Percentiles rank a stretch among this genome's conserved stretches.
Conservation (phyloP, 2,329 filamentous ascomycete species). For the Fusarium sp. region DNA sequence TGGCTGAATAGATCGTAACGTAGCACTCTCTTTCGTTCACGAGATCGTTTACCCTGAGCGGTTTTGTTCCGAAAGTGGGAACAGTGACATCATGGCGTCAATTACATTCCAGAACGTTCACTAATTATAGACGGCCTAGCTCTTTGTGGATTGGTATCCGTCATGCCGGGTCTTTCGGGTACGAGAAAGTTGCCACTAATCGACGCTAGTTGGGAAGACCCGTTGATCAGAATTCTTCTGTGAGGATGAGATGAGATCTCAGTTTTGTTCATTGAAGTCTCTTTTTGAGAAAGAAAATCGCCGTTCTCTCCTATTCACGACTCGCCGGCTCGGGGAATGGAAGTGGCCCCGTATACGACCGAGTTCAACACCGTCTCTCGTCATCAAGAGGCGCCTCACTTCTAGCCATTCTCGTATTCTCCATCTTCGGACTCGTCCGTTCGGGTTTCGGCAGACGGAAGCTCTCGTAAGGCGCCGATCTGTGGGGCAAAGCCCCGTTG, state of each 20-base stretch:
- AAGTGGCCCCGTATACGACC: background rate
- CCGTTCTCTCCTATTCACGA: background rate
- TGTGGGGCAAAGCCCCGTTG: background rate
- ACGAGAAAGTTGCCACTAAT: conserved; percentile 5
- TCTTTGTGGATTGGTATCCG: conserved; percentile 3
- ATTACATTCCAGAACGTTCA: background rate
- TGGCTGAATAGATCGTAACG: background rate
- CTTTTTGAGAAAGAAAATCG: background rate
- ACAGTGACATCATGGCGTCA: conserved; percentile 8
- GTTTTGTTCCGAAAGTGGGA: background rate
- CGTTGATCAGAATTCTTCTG: conserved; percentile 12
- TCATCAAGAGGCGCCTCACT: background rate
- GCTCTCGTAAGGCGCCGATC: conserved; percentile 19
- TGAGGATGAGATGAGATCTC: background rate
- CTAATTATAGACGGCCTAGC: conserved; percentile 29
- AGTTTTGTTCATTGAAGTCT: background rate
- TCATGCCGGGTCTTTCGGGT: conserved; percentile 5
- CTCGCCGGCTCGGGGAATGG: background rate
- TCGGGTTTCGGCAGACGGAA: background rate
- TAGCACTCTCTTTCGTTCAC: background rate
- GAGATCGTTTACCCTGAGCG: background rate
- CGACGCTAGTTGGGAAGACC: background rate
- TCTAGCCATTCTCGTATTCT: conserved; percentile 18
- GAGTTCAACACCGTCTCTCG: background rate
- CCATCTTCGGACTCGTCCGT: background rate